A percentile compares a stretch with the other conserved stretches of the same genome.
Conservation (phyloP, 441 rosid genomes). For the Gossypium lobatum region DNA sequence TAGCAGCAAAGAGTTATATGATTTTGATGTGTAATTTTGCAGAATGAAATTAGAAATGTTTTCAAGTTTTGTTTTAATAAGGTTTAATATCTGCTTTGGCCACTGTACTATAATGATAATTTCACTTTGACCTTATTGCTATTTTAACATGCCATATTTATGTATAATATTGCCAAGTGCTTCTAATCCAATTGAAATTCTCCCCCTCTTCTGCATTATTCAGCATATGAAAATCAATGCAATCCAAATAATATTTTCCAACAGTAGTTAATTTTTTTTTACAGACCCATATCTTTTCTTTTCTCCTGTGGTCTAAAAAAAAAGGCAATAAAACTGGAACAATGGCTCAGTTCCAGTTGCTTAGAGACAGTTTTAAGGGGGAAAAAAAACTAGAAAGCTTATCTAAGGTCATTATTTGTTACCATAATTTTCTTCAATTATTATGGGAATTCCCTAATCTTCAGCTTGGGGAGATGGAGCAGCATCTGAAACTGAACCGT, state of each 20-base stretch:
- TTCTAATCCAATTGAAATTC: not conserved
- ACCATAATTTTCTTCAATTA: not conserved
- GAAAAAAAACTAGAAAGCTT: not conserved
- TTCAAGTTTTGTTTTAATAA: too few species aligned
- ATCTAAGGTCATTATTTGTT: not conserved
- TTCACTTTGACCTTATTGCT: too few species aligned
- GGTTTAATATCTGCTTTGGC: too few species aligned
- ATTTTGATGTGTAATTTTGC: not conserved
- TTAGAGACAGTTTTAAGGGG: not conserved
- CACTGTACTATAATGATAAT: too few species aligned
- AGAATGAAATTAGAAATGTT: not conserved
- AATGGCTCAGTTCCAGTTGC: not conserved
- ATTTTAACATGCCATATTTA: too few species aligned
- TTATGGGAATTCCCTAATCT: not conserved
- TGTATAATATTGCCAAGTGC: too few species aligned
- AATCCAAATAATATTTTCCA: constrained; percentile 15
- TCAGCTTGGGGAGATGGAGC: not conserved
- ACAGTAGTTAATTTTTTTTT: constrained; percentile 3
- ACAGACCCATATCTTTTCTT: not conserved
- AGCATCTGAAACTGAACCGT: constrained; percentile 29
- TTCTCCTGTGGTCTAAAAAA: constrained; percentile 7
- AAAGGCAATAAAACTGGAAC: constrained; percentile 4
- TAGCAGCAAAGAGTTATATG: not conserved
- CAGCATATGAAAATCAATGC: not conserved
- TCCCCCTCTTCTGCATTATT: constrained; percentile 2